Percentiles rank a stretch among this genome's conserved stretches.
These are phyloP conservation scores for Diaporthe ampelina DNA, from an alignment of 2,329 filamentous ascomycete species.

Conservation along the genomic window DNA sequence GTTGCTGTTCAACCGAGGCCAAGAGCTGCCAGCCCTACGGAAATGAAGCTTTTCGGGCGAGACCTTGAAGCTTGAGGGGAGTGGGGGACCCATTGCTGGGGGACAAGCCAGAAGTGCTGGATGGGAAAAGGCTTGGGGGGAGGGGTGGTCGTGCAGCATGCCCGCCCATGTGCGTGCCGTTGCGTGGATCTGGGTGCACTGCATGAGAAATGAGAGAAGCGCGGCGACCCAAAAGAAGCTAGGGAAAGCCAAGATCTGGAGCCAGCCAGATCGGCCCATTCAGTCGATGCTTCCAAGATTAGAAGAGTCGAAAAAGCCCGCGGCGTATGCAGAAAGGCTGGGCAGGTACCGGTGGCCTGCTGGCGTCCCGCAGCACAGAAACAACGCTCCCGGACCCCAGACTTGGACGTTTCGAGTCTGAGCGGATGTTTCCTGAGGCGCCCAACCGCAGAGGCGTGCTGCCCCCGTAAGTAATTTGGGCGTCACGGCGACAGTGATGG, in stretches of 20 bases:
- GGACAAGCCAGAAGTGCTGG: conserved; percentile 8
- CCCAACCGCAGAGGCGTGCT: conserved; percentile 13
- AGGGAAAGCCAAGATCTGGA: conserved; percentile 21
- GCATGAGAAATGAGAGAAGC: conserved; percentile 11
- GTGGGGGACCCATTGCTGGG: conserved; percentile 19
- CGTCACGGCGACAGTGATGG: not conserved
- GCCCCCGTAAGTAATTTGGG: conserved; percentile 15
- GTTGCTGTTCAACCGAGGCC: conserved; percentile 17
- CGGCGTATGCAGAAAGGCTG: not conserved
- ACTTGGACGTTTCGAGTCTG: conserved; percentile 29
- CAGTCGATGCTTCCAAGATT: conserved; percentile 29
- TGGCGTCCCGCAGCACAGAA: not conserved
- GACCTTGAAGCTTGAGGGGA: conserved; percentile 15
- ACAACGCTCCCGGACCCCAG: conserved; percentile 24
- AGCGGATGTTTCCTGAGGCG: conserved; percentile 27
- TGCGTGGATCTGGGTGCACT: conserved; percentile 15
- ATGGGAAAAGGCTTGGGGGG: conserved; percentile 19
- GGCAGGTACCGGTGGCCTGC: not conserved
- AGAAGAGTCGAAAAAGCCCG: conserved; percentile 5
- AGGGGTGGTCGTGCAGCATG: conserved; percentile 13
- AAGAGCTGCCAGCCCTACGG: conserved; percentile 35
- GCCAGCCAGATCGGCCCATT: conserved; percentile 21
- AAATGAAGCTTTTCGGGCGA: conserved; percentile 34
- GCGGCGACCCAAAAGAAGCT: conserved; percentile 3
- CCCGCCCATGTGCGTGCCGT: conserved; percentile 18